Evolutionary conservation across 106 monocot genomes (phyloP).

Genomic region (Dioscorea alata): DNA sequence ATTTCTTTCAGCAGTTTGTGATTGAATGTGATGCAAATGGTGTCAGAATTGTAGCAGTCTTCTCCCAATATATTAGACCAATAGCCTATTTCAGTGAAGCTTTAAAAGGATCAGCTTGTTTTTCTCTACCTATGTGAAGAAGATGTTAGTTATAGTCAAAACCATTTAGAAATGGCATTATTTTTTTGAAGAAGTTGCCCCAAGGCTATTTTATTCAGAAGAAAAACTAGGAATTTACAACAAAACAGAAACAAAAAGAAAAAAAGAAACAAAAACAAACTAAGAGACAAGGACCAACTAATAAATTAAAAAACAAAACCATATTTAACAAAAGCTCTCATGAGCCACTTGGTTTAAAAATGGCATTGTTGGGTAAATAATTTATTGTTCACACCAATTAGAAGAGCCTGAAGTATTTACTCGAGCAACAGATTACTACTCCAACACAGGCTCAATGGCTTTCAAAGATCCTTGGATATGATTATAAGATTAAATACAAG

Average conservation of each 20-base stretch:
- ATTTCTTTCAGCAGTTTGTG: not conserved
- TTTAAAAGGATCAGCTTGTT: not conserved
- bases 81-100: constrained; percentile 2
- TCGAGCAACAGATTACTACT: not conserved
- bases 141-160: constrained; percentile 1
- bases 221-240: too few species aligned
- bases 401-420: constrained; percentile 2
- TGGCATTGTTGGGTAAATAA: not conserved
- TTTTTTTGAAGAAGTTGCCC: too few species aligned
- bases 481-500: not conserved
- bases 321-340: too few species aligned
- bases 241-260: too few species aligned
- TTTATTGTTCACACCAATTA: constrained; percentile 7
- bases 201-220: too few species aligned
- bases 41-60: not conserved
- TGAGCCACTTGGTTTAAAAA: too few species aligned
- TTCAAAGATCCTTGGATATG: not conserved
- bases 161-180: not conserved
- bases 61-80: not conserved
- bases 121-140: not conserved
- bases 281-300: too few species aligned
- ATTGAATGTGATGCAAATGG: constrained; percentile 8
- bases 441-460: not conserved
- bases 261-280: too few species aligned
- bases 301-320: too few species aligned